Percentiles rank a stretch among this genome's conserved stretches.
These are phyloP conservation scores for Chrysoporthe deuterocubensis DNA, from an alignment of 2,329 filamentous ascomycete genomes.

Conservation along the genomic window DNA sequence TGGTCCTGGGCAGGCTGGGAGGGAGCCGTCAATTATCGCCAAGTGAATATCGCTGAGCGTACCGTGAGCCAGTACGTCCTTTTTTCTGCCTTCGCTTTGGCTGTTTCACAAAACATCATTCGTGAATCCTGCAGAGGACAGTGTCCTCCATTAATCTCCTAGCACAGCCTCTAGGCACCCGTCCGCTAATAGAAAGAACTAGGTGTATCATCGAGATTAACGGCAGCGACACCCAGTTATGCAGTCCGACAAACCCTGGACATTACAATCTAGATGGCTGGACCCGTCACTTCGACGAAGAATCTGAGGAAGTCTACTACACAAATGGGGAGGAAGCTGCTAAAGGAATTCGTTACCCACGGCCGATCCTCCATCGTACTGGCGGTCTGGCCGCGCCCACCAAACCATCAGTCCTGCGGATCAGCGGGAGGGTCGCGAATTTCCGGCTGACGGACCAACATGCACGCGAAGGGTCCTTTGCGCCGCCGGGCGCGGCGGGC, in stretches of 20 bases:
- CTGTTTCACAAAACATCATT: not conserved
- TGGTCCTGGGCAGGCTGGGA: slow-evolving; percentile 27
- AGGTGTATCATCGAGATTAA: slow-evolving; percentile 1
- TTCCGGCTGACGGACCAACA: slow-evolving; percentile 9
- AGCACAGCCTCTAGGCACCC: no score
- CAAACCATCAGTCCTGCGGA: slow-evolving; percentile 6
- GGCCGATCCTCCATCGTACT: not conserved
- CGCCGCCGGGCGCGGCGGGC: not conserved
- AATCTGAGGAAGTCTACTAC: slow-evolving; percentile 16
- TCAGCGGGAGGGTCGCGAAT: slow-evolving; percentile 5
- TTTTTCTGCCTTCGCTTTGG: not conserved
- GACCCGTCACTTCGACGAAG: slow-evolving; percentile 18
- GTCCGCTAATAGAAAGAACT: not conserved
- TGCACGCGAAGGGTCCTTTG: not conserved
- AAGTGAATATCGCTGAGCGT: slow-evolving; percentile 18
- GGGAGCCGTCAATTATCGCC: slow-evolving; percentile 9
- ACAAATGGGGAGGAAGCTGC: not conserved
- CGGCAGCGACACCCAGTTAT: slow-evolving; percentile 5
- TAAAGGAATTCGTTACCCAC: not conserved
- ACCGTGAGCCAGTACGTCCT: slow-evolving; percentile 18
- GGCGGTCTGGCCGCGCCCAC: not conserved
- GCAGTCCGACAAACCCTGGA: not conserved
- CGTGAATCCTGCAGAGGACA: not conserved
- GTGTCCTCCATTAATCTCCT: no score
- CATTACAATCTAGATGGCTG: slow-evolving; percentile 6